These are phyloP conservation scores for Tranzscheliella williamsii DNA, from an alignment of 1,284 basidiomycete genomes.

Conservation along the genomic window DNA sequence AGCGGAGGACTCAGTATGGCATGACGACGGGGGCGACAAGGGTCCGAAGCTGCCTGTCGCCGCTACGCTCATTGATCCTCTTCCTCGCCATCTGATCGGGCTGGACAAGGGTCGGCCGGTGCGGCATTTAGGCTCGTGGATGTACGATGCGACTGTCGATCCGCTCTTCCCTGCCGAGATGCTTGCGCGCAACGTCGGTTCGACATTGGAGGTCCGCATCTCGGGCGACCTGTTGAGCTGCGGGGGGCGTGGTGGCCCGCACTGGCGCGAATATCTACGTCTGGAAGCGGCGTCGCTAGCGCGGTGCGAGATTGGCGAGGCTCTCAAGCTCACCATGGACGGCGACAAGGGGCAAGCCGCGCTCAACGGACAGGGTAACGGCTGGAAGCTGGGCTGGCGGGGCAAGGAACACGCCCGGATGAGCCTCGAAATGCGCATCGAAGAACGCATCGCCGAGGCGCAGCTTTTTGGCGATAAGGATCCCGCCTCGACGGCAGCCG, in stretches of 20 bases:
- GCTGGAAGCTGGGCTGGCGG: conserved; percentile 56
- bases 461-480: conserved; percentile 18
- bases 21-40: background rate
- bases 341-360: conserved; percentile 7
- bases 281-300: conserved; percentile 16
- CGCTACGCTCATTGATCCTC: conserved; percentile 18
- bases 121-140: conserved; percentile 52
- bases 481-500: background rate
- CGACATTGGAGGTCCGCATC: conserved; percentile 58
- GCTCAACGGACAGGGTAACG: conserved; percentile 17
- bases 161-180: conserved; percentile 55
- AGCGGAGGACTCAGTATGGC: background rate
- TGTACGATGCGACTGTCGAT: conserved; percentile 49
- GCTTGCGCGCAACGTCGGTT: conserved; percentile 53
- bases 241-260: conserved; percentile 12
- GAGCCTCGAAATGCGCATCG: conserved; percentile 42
- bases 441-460: conserved; percentile 27
- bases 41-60: conserved; percentile 4
- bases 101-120: conserved; percentile 52
- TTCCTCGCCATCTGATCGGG: conserved; percentile 44
- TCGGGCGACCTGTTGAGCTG: conserved; percentile 39
- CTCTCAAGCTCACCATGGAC: conserved; percentile 23
- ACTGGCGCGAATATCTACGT: conserved; percentile 17
- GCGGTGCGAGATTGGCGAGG: conserved; percentile 19
- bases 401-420: conserved; percentile 53